Evolutionary conservation across 2,329 filamentous ascomycete species (phyloP).

Genomic region (Tolypocladium amazonense): DNA sequence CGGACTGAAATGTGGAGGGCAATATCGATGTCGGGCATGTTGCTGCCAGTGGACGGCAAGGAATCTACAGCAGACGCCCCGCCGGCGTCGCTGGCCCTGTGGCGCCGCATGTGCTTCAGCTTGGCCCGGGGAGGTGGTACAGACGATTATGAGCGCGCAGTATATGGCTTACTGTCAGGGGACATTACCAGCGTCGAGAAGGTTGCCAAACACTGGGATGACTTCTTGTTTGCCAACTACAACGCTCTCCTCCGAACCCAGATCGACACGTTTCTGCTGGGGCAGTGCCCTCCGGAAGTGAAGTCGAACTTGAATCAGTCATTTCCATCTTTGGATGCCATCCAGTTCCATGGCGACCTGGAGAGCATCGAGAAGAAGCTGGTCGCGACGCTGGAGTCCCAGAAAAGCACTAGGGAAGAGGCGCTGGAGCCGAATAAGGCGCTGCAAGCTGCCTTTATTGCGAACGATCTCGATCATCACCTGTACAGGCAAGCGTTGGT

Average conservation of each 20-base stretch:
- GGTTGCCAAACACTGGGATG: conserved; percentile 73
- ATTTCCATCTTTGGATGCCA: conserved; percentile 54
- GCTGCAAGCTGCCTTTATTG: conserved; percentile 65
- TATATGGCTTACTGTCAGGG: conserved; percentile 83
- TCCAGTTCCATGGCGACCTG: conserved; percentile 49
- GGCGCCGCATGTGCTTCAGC: conserved; percentile 68
- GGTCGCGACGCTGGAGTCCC: conserved; percentile 48
- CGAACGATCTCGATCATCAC: conserved; percentile 46
- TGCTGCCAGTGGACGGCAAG: conserved; percentile 40
- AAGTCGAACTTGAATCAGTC: conserved; percentile 44
- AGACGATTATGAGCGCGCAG: conserved; percentile 74
- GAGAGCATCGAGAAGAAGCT: conserved; percentile 44
- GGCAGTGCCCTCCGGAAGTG: conserved; percentile 40
- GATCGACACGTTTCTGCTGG: conserved; percentile 61
- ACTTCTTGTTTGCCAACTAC: conserved; percentile 77
- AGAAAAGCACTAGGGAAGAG: conserved; percentile 44
- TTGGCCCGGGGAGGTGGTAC: conserved; percentile 58
- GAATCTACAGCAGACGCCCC: conserved; percentile 24
- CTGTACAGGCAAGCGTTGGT: conserved; percentile 47
- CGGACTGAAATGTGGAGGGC: conserved; percentile 85
- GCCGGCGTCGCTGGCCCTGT: conserved; percentile 46
- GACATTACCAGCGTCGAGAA: conserved; percentile 68
- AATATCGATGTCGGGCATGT: conserved; percentile 65
- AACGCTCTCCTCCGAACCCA: conserved; percentile 74
- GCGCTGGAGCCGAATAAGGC: conserved; percentile 59